Conservation (phyloP, 345 rosid species). For the Erodium maritimum region DNA sequence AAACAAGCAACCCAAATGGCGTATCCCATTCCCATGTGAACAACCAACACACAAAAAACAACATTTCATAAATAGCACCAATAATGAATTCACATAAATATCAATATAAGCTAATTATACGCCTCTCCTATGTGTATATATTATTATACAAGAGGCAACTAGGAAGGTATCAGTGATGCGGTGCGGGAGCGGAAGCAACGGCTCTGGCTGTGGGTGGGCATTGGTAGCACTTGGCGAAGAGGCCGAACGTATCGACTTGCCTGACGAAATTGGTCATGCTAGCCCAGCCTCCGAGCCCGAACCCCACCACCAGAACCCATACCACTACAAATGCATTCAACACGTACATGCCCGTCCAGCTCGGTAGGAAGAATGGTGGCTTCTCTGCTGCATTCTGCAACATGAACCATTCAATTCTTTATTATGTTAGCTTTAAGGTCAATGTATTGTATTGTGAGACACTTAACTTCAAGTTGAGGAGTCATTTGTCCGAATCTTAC, state of each 20-base stretch:
- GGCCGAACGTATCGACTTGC: conserved; percentile 76
- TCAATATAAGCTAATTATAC: too few relatives aligned
- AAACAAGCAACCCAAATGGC: background rate
- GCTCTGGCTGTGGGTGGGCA: conserved; percentile 50
- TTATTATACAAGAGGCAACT: too few relatives aligned
- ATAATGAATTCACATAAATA: too few relatives aligned
- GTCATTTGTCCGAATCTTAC: too few relatives aligned
- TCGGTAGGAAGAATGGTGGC: conserved; percentile 48
- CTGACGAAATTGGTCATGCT: conserved; percentile 63
- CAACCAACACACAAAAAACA: background rate
- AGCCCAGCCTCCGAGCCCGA: conserved; percentile 88
- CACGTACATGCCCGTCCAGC: conserved; percentile 63
- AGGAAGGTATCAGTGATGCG: background rate
- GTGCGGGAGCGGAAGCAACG: too few relatives aligned
- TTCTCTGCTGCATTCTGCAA: conserved; percentile 64
- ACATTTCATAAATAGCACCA: background rate
- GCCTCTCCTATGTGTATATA: too few relatives aligned
- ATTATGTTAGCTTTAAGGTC: too few relatives aligned
- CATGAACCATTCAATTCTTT: background rate
- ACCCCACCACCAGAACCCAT: conserved; percentile 65
- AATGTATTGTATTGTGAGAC: too few relatives aligned
- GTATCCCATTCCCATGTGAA: conserved; percentile 10
- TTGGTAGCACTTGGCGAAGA: conserved; percentile 85
- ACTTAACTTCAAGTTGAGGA: too few relatives aligned
- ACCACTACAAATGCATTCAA: conserved; percentile 44